These are phyloP conservation scores for Lolium perenne DNA, from an alignment of 176 grass and related monocot species.

Conservation along the genomic window DNA sequence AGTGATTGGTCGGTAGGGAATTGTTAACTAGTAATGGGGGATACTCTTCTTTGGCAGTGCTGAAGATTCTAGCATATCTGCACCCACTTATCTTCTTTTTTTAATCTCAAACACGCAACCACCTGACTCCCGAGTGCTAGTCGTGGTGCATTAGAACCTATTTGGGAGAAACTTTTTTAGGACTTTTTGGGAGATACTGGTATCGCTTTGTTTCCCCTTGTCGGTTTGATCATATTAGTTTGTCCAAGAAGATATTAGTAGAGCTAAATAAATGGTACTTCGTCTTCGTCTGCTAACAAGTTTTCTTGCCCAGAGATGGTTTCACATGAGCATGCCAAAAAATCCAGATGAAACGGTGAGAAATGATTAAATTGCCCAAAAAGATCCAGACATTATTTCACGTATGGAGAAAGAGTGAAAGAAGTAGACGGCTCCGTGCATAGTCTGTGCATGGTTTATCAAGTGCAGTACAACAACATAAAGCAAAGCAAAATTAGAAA, in stretches of 20 bases:
- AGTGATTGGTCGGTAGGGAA: constrained; percentile 30
- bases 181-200: no score
- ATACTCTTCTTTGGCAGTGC: constrained; percentile 46
- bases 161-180: not conserved
- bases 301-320: not conserved
- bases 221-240: not conserved
- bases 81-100: constrained; percentile 43
- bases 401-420: not conserved
- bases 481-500: constrained; percentile 15
- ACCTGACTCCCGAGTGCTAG: no score
- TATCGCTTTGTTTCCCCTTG: not conserved
- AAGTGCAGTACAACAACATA: constrained; percentile 45
- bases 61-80: constrained; percentile 51
- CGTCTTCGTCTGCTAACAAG: not conserved
- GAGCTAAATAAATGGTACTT: not conserved
- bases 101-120: no score
- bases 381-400: constrained; percentile 32
- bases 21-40: constrained; percentile 28
- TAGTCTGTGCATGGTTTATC: constrained; percentile 21
- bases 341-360: not conserved
- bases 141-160: not conserved
- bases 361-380: not conserved
- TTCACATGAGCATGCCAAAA: not conserved
- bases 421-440: constrained; percentile 25
- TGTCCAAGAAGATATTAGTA: not conserved